Evolutionary conservation across 2,329 filamentous ascomycete species (phyloP).

Genomic region (Parasarocladium wereldwijsianum): DNA sequence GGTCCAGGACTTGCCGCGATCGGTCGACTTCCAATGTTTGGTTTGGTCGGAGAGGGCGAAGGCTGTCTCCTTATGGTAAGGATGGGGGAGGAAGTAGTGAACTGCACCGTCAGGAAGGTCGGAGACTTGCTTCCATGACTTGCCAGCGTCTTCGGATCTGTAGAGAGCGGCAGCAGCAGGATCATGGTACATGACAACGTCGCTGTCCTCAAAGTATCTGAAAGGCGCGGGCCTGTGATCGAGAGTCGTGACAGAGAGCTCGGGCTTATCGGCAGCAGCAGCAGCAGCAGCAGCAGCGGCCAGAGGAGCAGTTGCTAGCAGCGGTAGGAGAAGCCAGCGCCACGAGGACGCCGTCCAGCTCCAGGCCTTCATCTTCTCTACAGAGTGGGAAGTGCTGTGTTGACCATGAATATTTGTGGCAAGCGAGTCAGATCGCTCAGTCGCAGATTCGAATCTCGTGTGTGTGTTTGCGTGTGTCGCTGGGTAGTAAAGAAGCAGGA

Average conservation of each 20-base stretch:
- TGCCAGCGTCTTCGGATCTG: slow-evolving; percentile 69
- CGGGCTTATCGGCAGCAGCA: slow-evolving; percentile 48
- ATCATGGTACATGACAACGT: slow-evolving; percentile 67
- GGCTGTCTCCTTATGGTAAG: slow-evolving; percentile 63
- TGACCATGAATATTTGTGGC: too few species aligned
- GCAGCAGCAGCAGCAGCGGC: slow-evolving; percentile 14
- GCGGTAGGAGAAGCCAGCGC: slow-evolving; percentile 36
- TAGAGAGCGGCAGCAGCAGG: slow-evolving; percentile 48
- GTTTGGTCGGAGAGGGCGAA: slow-evolving; percentile 59
- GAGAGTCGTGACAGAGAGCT: slow-evolving; percentile 51
- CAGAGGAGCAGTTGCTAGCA: slow-evolving; percentile 12
- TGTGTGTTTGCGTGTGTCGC: background rate
- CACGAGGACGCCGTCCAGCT: slow-evolving; percentile 30
- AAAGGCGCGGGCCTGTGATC: slow-evolving; percentile 51
- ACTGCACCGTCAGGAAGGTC: slow-evolving; percentile 50
- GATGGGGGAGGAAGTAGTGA: slow-evolving; percentile 56
- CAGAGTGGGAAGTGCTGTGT: slow-evolving; percentile 12
- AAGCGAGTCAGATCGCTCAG: background rate
- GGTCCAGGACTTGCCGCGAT: slow-evolving; percentile 71
- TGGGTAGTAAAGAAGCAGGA: too few species aligned
- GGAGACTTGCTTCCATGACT: slow-evolving; percentile 54
- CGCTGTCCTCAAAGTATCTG: slow-evolving; percentile 84
- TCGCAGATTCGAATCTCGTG: background rate
- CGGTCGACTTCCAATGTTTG: slow-evolving; percentile 69
- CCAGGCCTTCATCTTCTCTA: slow-evolving; percentile 40